Conservation (phyloP, 1,139 yeast species). For the Meyerozyma smithsonii region DNA sequence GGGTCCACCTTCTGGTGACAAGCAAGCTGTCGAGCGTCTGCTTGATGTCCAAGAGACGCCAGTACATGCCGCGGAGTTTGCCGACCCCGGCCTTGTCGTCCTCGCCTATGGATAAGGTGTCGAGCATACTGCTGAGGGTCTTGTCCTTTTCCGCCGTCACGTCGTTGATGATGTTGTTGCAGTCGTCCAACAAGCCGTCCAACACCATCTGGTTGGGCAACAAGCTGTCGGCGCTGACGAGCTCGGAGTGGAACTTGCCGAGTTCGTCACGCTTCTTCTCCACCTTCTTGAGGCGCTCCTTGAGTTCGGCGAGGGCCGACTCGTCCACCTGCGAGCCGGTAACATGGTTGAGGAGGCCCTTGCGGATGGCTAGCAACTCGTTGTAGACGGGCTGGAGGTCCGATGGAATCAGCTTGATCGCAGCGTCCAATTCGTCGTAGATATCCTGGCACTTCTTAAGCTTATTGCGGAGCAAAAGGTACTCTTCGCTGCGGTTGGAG, state of each 20-base stretch:
- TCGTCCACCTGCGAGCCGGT: slow-evolving; percentile 15
- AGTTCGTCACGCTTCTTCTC: slow-evolving; percentile 29
- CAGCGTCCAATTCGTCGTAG: slow-evolving; percentile 46
- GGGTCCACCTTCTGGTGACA: slow-evolving; percentile 93
- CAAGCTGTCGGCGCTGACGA: slow-evolving; percentile 19
- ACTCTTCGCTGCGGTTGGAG: slow-evolving; percentile 43
- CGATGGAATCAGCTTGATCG: slow-evolving; percentile 53
- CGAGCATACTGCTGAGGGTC: slow-evolving; percentile 41
- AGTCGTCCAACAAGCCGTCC: slow-evolving; percentile 76
- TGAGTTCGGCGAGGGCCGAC: slow-evolving; percentile 15
- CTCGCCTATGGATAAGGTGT: slow-evolving; percentile 20
- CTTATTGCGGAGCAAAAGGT: slow-evolving; percentile 52
- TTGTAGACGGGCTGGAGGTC: slow-evolving; percentile 50
- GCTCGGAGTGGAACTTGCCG: slow-evolving; percentile 28
- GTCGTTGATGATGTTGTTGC: slow-evolving; percentile 70
- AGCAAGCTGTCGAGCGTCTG: slow-evolving; percentile 72
- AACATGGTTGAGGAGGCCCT: slow-evolving; percentile 28
- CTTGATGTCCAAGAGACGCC: slow-evolving; percentile 55
- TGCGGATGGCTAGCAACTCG: slow-evolving; percentile 36
- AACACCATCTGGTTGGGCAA: slow-evolving; percentile 50
- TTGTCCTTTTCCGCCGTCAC: slow-evolving; percentile 54
- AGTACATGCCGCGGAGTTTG: slow-evolving; percentile 23
- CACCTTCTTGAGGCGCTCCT: slow-evolving; percentile 25
- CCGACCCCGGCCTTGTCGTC: slow-evolving; percentile 11
- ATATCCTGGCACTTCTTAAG: slow-evolving; percentile 53